phyloP scores from a whole-genome alignment of 2,329 filamentous ascomycete species.

The Ascochyta viciae-villosae region DNA sequence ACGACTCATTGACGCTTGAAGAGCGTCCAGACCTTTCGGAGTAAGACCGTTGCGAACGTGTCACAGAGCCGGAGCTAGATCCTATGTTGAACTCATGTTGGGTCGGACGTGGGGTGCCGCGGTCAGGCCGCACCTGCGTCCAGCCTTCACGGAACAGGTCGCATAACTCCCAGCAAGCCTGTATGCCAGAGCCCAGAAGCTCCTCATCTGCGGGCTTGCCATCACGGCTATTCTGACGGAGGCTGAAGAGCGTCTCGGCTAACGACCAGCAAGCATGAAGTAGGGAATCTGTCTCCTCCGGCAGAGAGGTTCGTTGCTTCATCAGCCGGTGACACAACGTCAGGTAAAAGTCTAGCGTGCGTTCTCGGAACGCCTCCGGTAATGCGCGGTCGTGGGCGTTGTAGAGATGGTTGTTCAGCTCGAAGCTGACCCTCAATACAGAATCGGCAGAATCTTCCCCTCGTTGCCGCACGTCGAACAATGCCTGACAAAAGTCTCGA shows the following conservation, averaged over 20 bases:
- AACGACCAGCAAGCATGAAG: constrained; percentile 87
- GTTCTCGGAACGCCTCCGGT: constrained; percentile 85
- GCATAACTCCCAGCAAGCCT: constrained; percentile 93
- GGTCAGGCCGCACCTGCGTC: constrained; percentile 85
- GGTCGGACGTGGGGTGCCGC: constrained; percentile 81
- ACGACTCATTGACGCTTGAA: constrained; percentile 56
- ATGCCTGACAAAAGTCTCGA: constrained; percentile 87
- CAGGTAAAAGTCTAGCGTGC: constrained; percentile 93
- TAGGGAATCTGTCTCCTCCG: constrained; percentile 82
- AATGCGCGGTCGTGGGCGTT: constrained; percentile 86
- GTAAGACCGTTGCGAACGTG: constrained; percentile 41
- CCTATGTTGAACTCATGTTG: constrained; percentile 70
- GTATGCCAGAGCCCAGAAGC: constrained; percentile 83
- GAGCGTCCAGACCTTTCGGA: constrained; percentile 46
- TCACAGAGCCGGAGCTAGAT: constrained; percentile 45
- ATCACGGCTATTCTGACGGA: constrained; percentile 82
- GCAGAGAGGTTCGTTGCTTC: constrained; percentile 83
- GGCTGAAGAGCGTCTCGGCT: constrained; percentile 90
- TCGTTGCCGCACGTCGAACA: constrained; percentile 84
- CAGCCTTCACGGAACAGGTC: constrained; percentile 92
- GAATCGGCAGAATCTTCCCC: constrained; percentile 84
- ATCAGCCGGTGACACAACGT: constrained; percentile 94
- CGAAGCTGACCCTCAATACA: constrained; percentile 88
- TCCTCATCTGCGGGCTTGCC: constrained; percentile 79
- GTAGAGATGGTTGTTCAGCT: constrained; percentile 93